Evolutionary conservation across 2,329 filamentous ascomycete species (phyloP), one percentile per base, ranked within the genome.

Genomic region (Lecanicillium sp.): DNA sequence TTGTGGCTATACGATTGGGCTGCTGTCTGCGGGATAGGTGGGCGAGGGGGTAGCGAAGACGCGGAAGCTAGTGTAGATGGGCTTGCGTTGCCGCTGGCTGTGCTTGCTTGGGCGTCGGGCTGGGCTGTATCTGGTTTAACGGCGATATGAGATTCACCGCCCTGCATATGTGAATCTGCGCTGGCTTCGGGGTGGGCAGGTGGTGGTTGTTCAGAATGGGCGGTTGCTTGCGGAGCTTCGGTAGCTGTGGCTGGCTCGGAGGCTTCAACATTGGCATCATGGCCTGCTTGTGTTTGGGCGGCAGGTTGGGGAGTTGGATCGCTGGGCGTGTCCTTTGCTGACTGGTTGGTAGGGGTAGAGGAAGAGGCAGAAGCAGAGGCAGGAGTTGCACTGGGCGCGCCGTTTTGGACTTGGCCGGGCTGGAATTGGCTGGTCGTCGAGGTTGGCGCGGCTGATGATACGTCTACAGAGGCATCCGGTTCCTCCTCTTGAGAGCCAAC

Each of bases 41-140:
- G 72, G 56, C 69, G 68, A 48, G 72, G 62, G 56, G 73, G 75
- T 51, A 78, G 64, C 58, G 73, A 67, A 52, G 71, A 61, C 32
- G 67, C 59, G 26, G 62, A 59, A 54, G 63, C 63, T 55, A 69
- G 54, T 30, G 62, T 61, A 55, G 64, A 58, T 45, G 62, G 44
- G 12, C 52, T 48, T 58, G 52, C 51, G 60, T 53, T 56, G 64
- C 49, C 17, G 60, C 62, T 50, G 56, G 60, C 51, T 41, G 57
- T 56, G 48, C 55, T 53, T 44, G 45, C 39, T 53, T 53, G 58
- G 39, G 50, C 54, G 49, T 61, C 61, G 50, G 57, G 49, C 50
- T 55, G 56, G 50, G 54, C n/a, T 15, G 32, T 24, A 33, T 36
- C 24, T 39, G 33, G 46, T 17, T 26, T 52, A 55, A 51, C 48